These are phyloP conservation scores for Pseudogymnoascus pannorum DNA, from an alignment of 2,329 filamentous ascomycete species.

Conservation along the genomic window DNA sequence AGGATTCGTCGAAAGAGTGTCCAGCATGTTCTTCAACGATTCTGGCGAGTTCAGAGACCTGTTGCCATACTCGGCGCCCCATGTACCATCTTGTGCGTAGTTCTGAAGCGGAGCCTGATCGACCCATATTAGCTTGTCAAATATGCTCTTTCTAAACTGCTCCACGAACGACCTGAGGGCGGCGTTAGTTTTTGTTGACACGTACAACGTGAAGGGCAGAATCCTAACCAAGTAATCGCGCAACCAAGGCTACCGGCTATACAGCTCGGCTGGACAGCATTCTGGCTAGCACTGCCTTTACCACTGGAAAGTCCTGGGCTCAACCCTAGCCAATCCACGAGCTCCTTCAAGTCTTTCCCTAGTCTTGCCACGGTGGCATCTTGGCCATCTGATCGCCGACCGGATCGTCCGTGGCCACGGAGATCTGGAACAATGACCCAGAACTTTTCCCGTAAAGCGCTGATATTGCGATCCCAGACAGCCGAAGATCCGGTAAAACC, in stretches of 20 bases:
- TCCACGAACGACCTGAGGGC: constrained; percentile 24
- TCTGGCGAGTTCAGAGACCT: constrained; percentile 25
- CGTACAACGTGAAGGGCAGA: neutral
- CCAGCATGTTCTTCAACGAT: constrained; percentile 23
- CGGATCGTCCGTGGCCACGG: constrained; percentile 25
- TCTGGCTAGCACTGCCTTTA: neutral
- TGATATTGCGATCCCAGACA: constrained; percentile 27
- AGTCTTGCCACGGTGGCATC: constrained; percentile 25
- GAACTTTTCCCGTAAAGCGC: constrained; percentile 17
- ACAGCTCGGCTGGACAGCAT: constrained; percentile 9
- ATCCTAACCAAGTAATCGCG: constrained; percentile 25
- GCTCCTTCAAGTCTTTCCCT: constrained; percentile 25
- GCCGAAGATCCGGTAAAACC: constrained; percentile 28
- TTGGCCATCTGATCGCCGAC: constrained; percentile 23
- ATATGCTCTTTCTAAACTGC: constrained; percentile 23
- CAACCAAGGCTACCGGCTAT: constrained; percentile 28
- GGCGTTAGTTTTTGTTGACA: neutral
- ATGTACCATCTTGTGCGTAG: constrained; percentile 19
- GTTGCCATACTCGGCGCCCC: constrained; percentile 25
- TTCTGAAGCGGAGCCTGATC: constrained; percentile 29
- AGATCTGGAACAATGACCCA: constrained; percentile 27
- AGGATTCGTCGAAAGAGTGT: constrained; percentile 20
- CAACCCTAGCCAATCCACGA: constrained; percentile 14
- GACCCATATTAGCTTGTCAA: constrained; percentile 26
- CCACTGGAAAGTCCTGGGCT: constrained; percentile 9